Base-by-base conservation (phyloP, 2,329 filamentous ascomycete species). In the Trichoderma koningii region DNA sequence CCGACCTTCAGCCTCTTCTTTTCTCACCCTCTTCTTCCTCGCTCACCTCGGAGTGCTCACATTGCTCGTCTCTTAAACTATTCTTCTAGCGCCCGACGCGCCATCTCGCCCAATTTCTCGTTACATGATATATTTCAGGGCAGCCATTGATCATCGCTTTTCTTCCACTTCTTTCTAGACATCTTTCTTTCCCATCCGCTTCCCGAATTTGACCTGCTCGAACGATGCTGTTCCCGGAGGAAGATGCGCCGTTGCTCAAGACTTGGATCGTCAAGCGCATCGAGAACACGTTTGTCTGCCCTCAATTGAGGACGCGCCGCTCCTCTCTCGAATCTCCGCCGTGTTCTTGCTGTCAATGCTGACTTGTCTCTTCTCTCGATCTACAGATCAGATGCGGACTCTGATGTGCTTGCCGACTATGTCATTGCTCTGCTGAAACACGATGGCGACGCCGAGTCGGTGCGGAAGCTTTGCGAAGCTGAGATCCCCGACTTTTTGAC, bases 361-460 rank as follows among this genome's bases (percentile, higher is more conserved):
- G 30, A 66, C 66, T 6, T 64, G 15, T 45, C 55, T 66, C n/a
- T 55, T 30, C 12, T 55, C 19, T 42, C 28, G 26, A 15, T 26
- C 7, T n/a, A 19, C 68, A 92, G 90, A 61, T 91, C 89, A 30
- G 90, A 93, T 72, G 90, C 90, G 57, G 91, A 95, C 74, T 85
- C 88, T 38, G 91, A 93, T 72, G 90, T 94, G 5, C 86, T 95
- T 3, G 91, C 90, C 53, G 91, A 95, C 71, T 95, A 93, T 74
- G 89, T 94, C n/a, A 82, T 93, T 67, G 91, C 90, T 7, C 83
- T 95, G 21, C 79, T 94, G 52, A 85, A 86, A 68, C 87, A 90
- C 67, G 89, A 92, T 69, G 89, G 88, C 67, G 82, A 86, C 57
- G 79, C 83, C 47, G 81, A 83, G n/a, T 81, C 85, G 21, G 87